Base-by-base conservation (phyloP, 2,329 filamentous ascomycete species). In the Aspergillus aculeatus region DNA sequence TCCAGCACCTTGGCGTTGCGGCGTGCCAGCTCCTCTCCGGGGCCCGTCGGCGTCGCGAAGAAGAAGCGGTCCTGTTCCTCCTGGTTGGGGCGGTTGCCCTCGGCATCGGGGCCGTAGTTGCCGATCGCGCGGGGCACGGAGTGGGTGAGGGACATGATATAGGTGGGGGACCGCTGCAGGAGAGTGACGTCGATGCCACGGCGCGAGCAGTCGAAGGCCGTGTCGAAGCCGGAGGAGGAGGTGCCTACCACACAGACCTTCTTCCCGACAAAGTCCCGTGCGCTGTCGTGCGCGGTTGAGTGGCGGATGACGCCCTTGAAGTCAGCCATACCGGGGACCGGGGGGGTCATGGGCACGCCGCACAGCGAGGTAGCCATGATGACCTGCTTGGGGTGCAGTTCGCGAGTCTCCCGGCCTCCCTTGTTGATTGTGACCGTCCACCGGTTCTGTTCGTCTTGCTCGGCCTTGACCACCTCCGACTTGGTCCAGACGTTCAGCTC, bases 161-260 rank as follows among this genome's bases (percentile, higher is more conserved):
- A 72, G 3, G 72, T 73, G 2, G 71, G 69, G 4, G 71, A 73
- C 2, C 72, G 48, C 69, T 71, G 69, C 29, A 71, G 64, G 14
- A 71, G 62, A 2, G 69, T 71, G 14, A 71, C 69, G 38, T 71
- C 68, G 50, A 69, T 69, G 44, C 68, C 68, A 3, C 61, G 59
- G 4, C 67, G 63, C 1, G 66, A 57, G 32, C 61, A 71, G 19
- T 71, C 69, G 49, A 62, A 70, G 14, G 69, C 69, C 2, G 67
- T 71, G 52, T 71, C 69, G 47, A 69, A 69, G 16, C 64, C 69
- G 4, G 69, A 71, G 26, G 68, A 69, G 11, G 68, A 71, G n/a
- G 69, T 69, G 19, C 69, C 69, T 1, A 71, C 69, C 1, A 71
- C 69, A 38, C 63, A 68, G 60, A 68, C 67, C 59, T 68, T 71